phyloP scores from a whole-genome alignment of 176 grass and related monocot species.

The Rhynchospora tenuis region DNA sequence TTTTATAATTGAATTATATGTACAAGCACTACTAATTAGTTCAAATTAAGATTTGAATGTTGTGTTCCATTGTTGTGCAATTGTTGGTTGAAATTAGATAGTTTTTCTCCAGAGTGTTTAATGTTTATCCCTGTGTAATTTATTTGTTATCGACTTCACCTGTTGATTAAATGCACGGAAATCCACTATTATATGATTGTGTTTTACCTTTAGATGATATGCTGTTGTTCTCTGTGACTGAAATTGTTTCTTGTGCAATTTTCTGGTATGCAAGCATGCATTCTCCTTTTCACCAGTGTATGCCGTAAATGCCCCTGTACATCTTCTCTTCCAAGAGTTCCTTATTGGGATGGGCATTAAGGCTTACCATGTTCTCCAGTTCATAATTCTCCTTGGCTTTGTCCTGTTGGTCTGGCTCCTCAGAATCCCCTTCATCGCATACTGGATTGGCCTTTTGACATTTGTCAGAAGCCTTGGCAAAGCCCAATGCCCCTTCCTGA shows the following conservation, averaged over 20 bases:
- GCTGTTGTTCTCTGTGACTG: neutral
- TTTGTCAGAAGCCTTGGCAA: slow-evolving; percentile 89
- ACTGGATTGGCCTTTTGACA: slow-evolving; percentile 93
- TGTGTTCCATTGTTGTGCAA: neutral
- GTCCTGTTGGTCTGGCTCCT: slow-evolving; percentile 97
- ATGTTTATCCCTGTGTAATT: neutral
- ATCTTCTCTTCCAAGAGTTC: slow-evolving; percentile 92
- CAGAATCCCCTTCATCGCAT: slow-evolving; percentile 98
- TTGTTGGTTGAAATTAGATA: neutral
- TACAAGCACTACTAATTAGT: neutral
- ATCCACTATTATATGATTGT: neutral
- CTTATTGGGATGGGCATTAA: slow-evolving; percentile 94
- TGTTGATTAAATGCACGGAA: neutral
- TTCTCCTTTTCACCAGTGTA: slow-evolving; percentile 97
- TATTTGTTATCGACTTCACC: neutral
- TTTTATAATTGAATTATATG: neutral
- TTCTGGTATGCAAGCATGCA: slow-evolving; percentile 95
- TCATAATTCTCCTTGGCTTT: slow-evolving; percentile 85
- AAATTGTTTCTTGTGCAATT: neutral
- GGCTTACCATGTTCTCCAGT: slow-evolving; percentile 84
- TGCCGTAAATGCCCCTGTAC: slow-evolving; percentile 64
- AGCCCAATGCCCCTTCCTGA: slow-evolving; percentile 86
- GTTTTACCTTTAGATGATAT: neutral
- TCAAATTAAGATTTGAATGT: neutral
- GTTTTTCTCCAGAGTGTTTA: slow-evolving; percentile 7